phyloP scores from a whole-genome alignment of 805 yeast species.

The Kodamaea lidongshanica region DNA sequence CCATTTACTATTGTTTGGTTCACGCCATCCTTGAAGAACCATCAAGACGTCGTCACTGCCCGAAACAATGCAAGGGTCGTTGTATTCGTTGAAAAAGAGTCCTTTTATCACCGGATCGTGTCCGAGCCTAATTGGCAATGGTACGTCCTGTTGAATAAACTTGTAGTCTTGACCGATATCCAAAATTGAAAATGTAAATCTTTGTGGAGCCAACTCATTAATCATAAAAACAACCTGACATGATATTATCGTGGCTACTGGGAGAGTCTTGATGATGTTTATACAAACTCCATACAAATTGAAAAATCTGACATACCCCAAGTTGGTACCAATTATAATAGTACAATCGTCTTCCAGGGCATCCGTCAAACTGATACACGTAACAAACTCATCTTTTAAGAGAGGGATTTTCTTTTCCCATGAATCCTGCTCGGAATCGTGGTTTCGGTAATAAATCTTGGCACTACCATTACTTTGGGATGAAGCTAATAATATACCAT shows the following conservation, averaged over 20 bases:
- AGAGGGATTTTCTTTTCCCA: conserved; percentile 68
- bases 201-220: conserved; percentile 30
- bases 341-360: conserved; percentile 28
- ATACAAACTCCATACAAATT: conserved; percentile 70
- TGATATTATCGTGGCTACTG: conserved; percentile 68
- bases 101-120: conserved; percentile 46
- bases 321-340: conserved; percentile 64
- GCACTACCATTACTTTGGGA: conserved; percentile 29
- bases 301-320: conserved; percentile 68
- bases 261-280: conserved; percentile 61
- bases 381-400: conserved; percentile 51
- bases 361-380: conserved; percentile 56
- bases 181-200: conserved; percentile 43
- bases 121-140: conserved; percentile 27
- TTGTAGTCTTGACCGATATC: conserved; percentile 39
- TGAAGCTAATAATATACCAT: conserved; percentile 56
- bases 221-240: conserved; percentile 49
- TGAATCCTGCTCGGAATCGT: conserved; percentile 51
- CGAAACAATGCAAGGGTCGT: conserved; percentile 78
- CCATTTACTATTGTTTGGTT: conserved; percentile 74
- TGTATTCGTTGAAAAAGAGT: conserved; percentile 78
- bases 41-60: conserved; percentile 73
- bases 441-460: conserved; percentile 61
- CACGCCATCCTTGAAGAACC: conserved; percentile 74
- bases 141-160: conserved; percentile 34